A percentile compares a stretch with the other conserved stretches of the same genome.
Conservation (phyloP, 176 grass and related monocot genomes). For the Zizania latifolia region DNA sequence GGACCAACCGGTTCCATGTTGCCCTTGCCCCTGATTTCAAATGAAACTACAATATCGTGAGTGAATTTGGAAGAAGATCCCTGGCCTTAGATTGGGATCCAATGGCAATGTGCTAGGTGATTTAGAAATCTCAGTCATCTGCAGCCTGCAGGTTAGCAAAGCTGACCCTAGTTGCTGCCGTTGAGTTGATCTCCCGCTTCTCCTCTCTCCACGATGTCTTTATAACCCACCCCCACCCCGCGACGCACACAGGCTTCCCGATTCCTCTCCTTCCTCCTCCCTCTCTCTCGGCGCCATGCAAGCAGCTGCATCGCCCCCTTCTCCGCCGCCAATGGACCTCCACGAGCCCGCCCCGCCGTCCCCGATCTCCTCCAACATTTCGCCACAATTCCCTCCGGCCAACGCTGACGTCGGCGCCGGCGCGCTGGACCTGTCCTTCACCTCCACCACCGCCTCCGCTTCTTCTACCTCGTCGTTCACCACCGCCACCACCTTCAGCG, state of each 20-base stretch:
- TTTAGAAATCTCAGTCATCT: no score
- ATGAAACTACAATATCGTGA: no score
- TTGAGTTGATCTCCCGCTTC: no score
- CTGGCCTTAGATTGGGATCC: no score
- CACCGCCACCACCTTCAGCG: slow-evolving; percentile 76
- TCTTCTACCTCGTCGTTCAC: slow-evolving; percentile 52
- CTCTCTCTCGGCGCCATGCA: slow-evolving; percentile 26
- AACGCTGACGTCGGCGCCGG: background rate
- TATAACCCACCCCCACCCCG: slow-evolving; percentile 10
- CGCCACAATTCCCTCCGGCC: slow-evolving; percentile 21
- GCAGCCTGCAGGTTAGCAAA: no score
- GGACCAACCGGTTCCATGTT: no score
- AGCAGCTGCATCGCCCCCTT: slow-evolving; percentile 14
- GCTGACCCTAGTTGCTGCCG: no score
- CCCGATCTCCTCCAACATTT: slow-evolving; percentile 24
- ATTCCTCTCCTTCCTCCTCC: background rate
- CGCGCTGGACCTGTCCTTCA: slow-evolving; percentile 62
- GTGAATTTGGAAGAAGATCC: no score
- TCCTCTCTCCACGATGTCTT: background rate
- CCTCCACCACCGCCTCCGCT: slow-evolving; percentile 66
- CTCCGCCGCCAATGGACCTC: slow-evolving; percentile 30
- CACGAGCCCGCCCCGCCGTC: slow-evolving; percentile 21
- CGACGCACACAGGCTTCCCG: background rate
- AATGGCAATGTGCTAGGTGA: no score
- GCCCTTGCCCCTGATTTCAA: no score